These are phyloP conservation scores for Picea engelmannii DNA, from an alignment of 83 land plant species.

Conservation along the genomic window DNA sequence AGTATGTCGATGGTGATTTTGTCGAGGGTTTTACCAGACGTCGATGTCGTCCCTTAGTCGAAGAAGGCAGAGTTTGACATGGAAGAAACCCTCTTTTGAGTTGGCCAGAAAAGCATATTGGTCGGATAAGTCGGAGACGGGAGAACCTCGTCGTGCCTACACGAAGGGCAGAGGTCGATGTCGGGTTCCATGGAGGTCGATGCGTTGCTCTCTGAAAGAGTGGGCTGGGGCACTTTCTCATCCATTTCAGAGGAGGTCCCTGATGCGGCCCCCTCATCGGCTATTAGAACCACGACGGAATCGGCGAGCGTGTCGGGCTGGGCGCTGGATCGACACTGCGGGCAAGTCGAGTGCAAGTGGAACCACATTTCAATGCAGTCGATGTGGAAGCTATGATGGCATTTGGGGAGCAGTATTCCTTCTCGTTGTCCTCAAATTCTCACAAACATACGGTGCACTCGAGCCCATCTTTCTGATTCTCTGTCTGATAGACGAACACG, in stretches of 20 bases:
- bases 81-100: constrained; percentile 29
- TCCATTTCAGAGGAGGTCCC: no score
- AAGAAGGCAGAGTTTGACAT: not conserved
- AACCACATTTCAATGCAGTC: constrained; percentile 58
- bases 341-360: constrained; percentile 41
- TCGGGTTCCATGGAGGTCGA: not conserved
- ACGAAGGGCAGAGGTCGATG: not conserved
- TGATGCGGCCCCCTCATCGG: not conserved
- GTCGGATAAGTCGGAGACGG: constrained; percentile 41
- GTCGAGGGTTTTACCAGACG: not conserved
- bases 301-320: not conserved
- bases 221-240: no score
- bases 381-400: constrained; percentile 40
- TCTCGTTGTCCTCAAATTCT: constrained; percentile 25
- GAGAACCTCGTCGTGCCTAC: not conserved
- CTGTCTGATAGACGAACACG: constrained; percentile 24
- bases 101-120: constrained; percentile 61
- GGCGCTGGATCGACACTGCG: constrained; percentile 41
- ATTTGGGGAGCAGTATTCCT: constrained; percentile 23
- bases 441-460: constrained; percentile 28
- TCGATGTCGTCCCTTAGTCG: constrained; percentile 3
- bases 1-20: constrained; percentile 44
- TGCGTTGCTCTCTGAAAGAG: not conserved
- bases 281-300: no score
- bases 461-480: constrained; percentile 5